A percentile compares a stretch with the other conserved stretches of the same genome.
Conservation (phyloP, 495 filamentous ascomycete species). For the Penicillium verhagenii region DNA sequence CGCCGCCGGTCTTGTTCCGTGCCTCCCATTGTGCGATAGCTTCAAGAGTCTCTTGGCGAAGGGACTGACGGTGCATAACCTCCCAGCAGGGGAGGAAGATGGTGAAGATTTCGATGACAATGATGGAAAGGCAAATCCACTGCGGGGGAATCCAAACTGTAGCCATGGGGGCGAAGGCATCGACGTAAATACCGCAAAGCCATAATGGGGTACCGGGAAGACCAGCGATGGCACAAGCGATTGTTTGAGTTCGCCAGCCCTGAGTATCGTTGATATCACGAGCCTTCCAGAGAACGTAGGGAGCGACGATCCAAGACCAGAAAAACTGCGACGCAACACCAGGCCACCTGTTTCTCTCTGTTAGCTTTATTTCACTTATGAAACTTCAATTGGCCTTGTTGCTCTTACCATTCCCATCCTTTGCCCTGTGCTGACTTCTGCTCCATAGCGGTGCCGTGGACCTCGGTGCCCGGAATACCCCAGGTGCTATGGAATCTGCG, state of each 20-base stretch:
- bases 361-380: slow-evolving; percentile 8
- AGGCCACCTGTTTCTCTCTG: slow-evolving; percentile 44
- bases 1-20: slow-evolving; percentile 26
- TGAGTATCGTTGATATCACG: slow-evolving; percentile 61
- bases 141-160: slow-evolving; percentile 52
- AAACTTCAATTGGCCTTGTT: neutral
- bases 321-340: slow-evolving; percentile 62
- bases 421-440: slow-evolving; percentile 40
- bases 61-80: slow-evolving; percentile 48
- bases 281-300: slow-evolving; percentile 43
- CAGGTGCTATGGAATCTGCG: slow-evolving; percentile 63
- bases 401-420: slow-evolving; percentile 64
- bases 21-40: slow-evolving; percentile 35
- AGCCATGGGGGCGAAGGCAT: slow-evolving; percentile 55
- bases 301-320: slow-evolving; percentile 62
- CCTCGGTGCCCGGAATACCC: slow-evolving; percentile 47
- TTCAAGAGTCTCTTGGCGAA: slow-evolving; percentile 40
- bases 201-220: slow-evolving; percentile 66
- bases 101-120: slow-evolving; percentile 52
- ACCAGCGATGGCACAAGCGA: slow-evolving; percentile 55
- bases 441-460: slow-evolving; percentile 35
- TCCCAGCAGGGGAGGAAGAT: slow-evolving; percentile 57
- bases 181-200: slow-evolving; percentile 60
- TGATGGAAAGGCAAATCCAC: slow-evolving; percentile 58
- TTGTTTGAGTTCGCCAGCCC: slow-evolving; percentile 67